Conservation (phyloP, 106 monocot species). For the Allium sativum region DNA sequence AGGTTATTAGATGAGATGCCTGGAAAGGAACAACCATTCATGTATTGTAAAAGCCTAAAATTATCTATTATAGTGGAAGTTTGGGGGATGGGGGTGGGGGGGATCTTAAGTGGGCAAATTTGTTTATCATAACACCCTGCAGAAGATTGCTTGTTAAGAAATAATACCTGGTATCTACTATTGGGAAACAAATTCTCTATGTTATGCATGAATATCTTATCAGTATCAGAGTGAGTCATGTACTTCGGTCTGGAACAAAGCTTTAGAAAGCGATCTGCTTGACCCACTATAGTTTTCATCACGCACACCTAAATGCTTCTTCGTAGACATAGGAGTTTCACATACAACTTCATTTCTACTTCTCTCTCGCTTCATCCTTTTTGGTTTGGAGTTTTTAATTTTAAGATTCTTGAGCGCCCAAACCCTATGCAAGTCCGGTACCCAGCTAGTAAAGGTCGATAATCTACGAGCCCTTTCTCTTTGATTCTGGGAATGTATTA, state of each 20-base stretch:
- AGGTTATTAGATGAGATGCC: no score
- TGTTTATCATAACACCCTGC: no score
- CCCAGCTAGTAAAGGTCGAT: constrained; percentile 62
- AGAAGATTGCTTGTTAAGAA: no score
- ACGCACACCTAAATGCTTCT: not conserved
- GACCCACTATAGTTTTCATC: constrained; percentile 1
- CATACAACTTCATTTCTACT: constrained; percentile 39
- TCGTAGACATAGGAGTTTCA: constrained; percentile 59
- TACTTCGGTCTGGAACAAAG: constrained; percentile 27
- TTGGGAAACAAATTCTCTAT: no score
- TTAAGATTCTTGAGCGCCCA: constrained; percentile 63
- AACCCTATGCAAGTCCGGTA: constrained; percentile 63
- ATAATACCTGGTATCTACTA: no score
- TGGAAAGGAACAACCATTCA: no score
- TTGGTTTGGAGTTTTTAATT: constrained; percentile 14
- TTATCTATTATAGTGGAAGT: no score
- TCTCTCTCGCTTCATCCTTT: constrained; percentile 26
- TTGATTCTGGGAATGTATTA: constrained; percentile 46
- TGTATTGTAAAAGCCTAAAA: no score
- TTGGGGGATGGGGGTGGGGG: no score
- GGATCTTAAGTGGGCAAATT: no score
- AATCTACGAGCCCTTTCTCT: constrained; percentile 58
- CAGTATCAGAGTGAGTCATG: not conserved
- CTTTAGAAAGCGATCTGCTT: constrained; percentile 24
- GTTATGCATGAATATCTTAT: no score